These are phyloP conservation scores for Trichophyton rubrum DNA, from an alignment of 2,329 filamentous ascomycete genomes.

Conservation along the genomic window DNA sequence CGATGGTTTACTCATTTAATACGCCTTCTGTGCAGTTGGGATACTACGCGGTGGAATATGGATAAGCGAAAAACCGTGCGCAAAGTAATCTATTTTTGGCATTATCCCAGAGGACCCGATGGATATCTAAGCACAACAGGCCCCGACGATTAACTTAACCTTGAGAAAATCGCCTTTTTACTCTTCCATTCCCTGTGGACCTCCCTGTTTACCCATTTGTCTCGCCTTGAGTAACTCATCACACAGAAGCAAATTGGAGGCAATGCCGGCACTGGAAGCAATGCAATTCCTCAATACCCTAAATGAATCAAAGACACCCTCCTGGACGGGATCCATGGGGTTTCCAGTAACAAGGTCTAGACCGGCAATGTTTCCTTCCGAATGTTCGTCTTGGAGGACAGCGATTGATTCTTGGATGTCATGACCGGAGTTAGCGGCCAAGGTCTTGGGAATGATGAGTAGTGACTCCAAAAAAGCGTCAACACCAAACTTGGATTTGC, in stretches of 20 bases:
- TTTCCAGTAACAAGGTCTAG: conserved; percentile 76
- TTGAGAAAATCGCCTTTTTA: conserved; percentile 19
- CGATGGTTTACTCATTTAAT: too few relatives aligned
- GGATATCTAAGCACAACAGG: neutral
- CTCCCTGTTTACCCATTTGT: conserved; percentile 59
- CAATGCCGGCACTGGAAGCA: conserved; percentile 87
- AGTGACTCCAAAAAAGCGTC: conserved; percentile 90
- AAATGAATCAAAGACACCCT: conserved; percentile 93
- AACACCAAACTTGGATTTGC: conserved; percentile 94
- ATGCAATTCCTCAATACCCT: conserved; percentile 86
- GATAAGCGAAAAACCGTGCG: neutral
- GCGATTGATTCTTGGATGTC: conserved; percentile 93
- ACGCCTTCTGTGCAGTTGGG: too few relatives aligned
- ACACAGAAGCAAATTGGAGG: conserved; percentile 85
- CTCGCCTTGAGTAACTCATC: conserved; percentile 95
- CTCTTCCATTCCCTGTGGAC: conserved; percentile 33
- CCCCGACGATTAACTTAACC: neutral
- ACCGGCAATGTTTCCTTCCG: conserved; percentile 73
- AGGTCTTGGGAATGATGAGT: conserved; percentile 89
- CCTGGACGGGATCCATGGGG: conserved; percentile 87
- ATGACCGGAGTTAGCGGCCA: conserved; percentile 89
- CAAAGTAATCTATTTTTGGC: conserved; percentile 1
- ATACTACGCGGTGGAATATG: neutral
- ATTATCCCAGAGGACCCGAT: neutral
- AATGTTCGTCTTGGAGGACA: conserved; percentile 69